phyloP scores from a whole-genome alignment of 768 basidiomycete genomes.

The Phanerodontia chrysosporium region DNA sequence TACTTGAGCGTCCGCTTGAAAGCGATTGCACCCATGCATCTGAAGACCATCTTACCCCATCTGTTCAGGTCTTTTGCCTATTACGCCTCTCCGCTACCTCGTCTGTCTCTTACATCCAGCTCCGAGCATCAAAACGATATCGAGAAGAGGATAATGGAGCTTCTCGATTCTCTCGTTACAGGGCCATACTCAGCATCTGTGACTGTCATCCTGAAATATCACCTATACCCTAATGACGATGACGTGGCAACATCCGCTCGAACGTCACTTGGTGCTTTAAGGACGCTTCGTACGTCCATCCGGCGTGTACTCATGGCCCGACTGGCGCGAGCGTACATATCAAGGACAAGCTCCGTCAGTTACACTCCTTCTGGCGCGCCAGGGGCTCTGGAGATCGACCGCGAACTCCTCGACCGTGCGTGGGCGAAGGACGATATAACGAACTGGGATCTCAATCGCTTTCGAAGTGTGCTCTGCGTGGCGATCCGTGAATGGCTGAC shows the following conservation, averaged over 20 bases:
- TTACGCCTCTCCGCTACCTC: conserved; percentile 63
- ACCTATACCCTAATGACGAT: conserved; percentile 47
- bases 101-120: conserved; percentile 51
- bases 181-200: conserved; percentile 66
- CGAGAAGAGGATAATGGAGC: conserved; percentile 57
- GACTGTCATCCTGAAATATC: conserved; percentile 55
- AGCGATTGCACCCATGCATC: conserved; percentile 48
- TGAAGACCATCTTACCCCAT: conserved; percentile 58
- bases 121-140: conserved; percentile 28
- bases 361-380: conserved; percentile 61
- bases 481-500: conserved; percentile 59
- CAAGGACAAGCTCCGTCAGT: conserved; percentile 43
- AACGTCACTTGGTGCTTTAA: conserved; percentile 28
- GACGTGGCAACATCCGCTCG: conserved; percentile 18
- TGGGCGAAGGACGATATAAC: conserved; percentile 67
- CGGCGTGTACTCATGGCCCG: conserved; percentile 56
- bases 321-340: conserved; percentile 65
- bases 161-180: conserved; percentile 51
- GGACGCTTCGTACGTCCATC: conserved; percentile 60
- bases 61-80: conserved; percentile 70
- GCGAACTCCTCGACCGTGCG: conserved; percentile 64
- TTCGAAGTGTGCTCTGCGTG: conserved; percentile 50
- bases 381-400: conserved; percentile 54
- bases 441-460: conserved; percentile 61
- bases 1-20: conserved; percentile 62